Conservation (phyloP, 495 filamentous ascomycete species). For the Aspergillus olivimuriae region DNA sequence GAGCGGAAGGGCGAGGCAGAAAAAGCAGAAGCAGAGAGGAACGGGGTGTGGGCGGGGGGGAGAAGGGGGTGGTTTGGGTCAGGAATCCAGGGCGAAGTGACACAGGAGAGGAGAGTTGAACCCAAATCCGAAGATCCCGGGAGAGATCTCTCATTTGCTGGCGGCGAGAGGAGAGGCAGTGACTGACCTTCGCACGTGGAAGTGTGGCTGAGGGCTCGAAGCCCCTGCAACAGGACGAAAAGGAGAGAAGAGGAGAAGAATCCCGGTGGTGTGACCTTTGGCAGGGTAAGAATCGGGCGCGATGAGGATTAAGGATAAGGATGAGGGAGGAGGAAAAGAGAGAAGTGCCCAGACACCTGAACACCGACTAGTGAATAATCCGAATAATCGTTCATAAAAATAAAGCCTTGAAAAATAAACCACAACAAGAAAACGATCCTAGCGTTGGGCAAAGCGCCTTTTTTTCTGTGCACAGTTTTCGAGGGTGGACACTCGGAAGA, state of each 20-base stretch:
- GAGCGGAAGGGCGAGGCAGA: neutral
- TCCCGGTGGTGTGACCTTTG: no score
- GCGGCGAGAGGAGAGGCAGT: neutral
- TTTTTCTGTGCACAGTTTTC: neutral
- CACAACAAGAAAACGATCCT: neutral
- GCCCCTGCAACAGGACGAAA: neutral
- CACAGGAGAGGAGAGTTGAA: neutral
- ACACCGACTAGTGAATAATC: neutral
- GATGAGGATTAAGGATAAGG: neutral
- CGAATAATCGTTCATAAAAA: neutral
- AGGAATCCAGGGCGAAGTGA: neutral
- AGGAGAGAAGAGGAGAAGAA: neutral
- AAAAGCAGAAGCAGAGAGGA: neutral
- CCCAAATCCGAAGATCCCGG: neutral
- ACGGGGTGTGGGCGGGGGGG: neutral
- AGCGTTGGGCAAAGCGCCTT: neutral
- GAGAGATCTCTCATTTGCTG: neutral
- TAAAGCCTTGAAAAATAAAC: neutral
- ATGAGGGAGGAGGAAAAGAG: constrained; percentile 1
- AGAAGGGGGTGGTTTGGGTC: neutral
- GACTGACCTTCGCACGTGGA: constrained; percentile 2
- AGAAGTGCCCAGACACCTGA: constrained; percentile 2
- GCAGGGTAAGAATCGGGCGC: neutral
- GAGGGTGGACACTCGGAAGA: no score
- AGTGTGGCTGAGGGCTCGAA: neutral